A percentile compares a stretch with the other conserved stretches of the same genome.
These are phyloP conservation scores for Suillus occidentalis DNA, from an alignment of 768 basidiomycete genomes.

Conservation along the genomic window DNA sequence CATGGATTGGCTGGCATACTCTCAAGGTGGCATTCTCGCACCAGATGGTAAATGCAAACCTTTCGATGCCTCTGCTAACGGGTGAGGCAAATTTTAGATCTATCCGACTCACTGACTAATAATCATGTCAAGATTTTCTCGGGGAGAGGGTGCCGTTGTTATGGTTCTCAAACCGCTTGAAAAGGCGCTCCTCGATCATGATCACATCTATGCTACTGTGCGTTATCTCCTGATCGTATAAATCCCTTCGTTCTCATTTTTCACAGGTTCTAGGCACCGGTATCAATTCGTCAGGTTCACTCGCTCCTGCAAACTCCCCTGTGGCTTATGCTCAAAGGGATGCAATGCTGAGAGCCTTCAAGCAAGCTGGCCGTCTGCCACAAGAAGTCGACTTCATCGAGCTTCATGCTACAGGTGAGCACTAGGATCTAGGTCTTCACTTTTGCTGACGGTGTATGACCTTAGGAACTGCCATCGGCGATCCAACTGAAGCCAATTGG, in stretches of 20 bases:
- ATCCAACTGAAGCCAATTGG: constrained; percentile 52
- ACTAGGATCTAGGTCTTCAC: background rate
- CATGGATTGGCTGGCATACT: too few relatives aligned
- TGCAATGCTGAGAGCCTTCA: constrained; percentile 39
- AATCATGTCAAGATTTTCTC: constrained; percentile 31
- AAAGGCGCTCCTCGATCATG: constrained; percentile 38
- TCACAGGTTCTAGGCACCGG: constrained; percentile 41
- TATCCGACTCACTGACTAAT: background rate
- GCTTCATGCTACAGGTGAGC: constrained; percentile 47
- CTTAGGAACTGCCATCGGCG: constrained; percentile 43
- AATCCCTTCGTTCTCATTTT: background rate
- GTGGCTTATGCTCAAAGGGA: constrained; percentile 37
- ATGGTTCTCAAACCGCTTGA: constrained; percentile 42
- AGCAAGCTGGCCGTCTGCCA: constrained; percentile 30
- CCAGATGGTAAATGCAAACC: too few relatives aligned
- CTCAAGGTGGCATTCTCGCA: too few relatives aligned
- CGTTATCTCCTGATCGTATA: constrained; percentile 2
- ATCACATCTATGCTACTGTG: constrained; percentile 43
- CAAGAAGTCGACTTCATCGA: constrained; percentile 49
- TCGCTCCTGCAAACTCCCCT: constrained; percentile 39
- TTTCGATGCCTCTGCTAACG: constrained; percentile 21
- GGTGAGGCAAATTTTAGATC: constrained; percentile 28
- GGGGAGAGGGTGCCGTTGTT: constrained; percentile 39
- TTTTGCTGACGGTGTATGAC: background rate
- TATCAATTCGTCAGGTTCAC: constrained; percentile 38